phyloP scores from a whole-genome alignment of 805 yeast genomes.

The Scheffersomyces stipitis region DNA sequence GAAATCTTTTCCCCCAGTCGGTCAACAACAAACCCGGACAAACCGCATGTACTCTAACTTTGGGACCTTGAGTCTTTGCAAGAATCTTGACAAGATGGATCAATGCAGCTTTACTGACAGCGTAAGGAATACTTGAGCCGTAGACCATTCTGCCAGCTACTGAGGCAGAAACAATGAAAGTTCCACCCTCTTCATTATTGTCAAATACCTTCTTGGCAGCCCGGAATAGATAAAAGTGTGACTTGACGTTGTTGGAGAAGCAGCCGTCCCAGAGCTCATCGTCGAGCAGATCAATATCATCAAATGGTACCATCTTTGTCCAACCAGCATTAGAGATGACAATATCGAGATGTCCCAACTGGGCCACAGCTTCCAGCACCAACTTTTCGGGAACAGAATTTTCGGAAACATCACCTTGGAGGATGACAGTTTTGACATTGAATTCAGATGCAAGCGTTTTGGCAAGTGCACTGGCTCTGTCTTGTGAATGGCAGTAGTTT shows the following conservation, averaged over 20 bases:
- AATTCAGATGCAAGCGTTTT: constrained; percentile 9
- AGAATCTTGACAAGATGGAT: constrained; percentile 20
- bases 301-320: constrained; percentile 31
- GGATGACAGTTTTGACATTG: constrained; percentile 13
- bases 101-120: constrained; percentile 25
- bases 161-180: constrained; percentile 25
- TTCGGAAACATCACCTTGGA: constrained; percentile 27
- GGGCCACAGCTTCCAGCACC: constrained; percentile 21
- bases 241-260: constrained; percentile 25
- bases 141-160: constrained; percentile 25
- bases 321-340: constrained; percentile 40
- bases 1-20: constrained; percentile 26
- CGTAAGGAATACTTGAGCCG: constrained; percentile 34
- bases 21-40: constrained; percentile 22
- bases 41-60: constrained; percentile 4
- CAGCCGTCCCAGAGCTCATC: constrained; percentile 33
- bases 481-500: constrained; percentile 28
- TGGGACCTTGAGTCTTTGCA: constrained; percentile 21
- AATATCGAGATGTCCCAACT: constrained; percentile 32
- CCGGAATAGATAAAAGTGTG: constrained; percentile 29
- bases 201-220: constrained; percentile 27
- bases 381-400: constrained; percentile 16
- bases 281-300: constrained; percentile 28
- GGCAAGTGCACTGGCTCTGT: constrained; percentile 27
- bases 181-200: constrained; percentile 20